These are phyloP conservation scores for Flueggea neowawraea DNA, from an alignment of 441 rosid genomes.

Conservation along the genomic window DNA sequence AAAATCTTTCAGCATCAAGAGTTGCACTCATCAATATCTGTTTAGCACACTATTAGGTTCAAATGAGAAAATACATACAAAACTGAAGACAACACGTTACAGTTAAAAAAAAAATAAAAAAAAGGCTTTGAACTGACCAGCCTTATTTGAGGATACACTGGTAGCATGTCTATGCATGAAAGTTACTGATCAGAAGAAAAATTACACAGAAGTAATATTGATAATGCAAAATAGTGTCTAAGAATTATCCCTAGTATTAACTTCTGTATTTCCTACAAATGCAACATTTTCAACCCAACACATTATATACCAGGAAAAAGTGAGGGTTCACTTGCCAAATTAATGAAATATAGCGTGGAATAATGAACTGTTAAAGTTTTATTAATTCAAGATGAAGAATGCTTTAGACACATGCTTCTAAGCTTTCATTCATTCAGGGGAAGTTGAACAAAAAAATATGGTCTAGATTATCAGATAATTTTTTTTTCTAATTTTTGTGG, in stretches of 20 bases:
- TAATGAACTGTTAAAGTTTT: no score
- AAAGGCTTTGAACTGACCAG: conserved; percentile 60
- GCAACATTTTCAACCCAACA: no score
- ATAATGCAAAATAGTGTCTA: background rate
- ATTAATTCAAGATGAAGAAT: no score
- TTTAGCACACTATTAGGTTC: conserved; percentile 8
- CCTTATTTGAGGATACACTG: conserved; percentile 75
- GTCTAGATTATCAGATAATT: background rate
- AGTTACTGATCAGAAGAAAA: conserved; percentile 14
- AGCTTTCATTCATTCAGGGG: no score
- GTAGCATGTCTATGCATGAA: conserved; percentile 87
- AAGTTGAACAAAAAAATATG: no score
- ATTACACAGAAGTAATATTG: conserved; percentile 7
- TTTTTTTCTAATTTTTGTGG: background rate
- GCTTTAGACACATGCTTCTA: no score
- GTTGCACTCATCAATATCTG: conserved; percentile 99
- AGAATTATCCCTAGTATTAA: no score
- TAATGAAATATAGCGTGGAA: no score
- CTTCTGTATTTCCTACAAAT: no score
- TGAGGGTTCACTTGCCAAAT: no score
- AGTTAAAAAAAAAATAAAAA: conserved; percentile 3
- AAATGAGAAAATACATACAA: conserved; percentile 1
- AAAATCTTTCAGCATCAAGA: conserved; percentile 87
- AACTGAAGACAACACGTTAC: conserved; percentile 1
- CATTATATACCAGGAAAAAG: no score